Evolutionary conservation across 2,329 filamentous ascomycete genomes (phyloP), one percentile per base, ranked within the genome.

Genomic region (Rhynchosporium graminicola): DNA sequence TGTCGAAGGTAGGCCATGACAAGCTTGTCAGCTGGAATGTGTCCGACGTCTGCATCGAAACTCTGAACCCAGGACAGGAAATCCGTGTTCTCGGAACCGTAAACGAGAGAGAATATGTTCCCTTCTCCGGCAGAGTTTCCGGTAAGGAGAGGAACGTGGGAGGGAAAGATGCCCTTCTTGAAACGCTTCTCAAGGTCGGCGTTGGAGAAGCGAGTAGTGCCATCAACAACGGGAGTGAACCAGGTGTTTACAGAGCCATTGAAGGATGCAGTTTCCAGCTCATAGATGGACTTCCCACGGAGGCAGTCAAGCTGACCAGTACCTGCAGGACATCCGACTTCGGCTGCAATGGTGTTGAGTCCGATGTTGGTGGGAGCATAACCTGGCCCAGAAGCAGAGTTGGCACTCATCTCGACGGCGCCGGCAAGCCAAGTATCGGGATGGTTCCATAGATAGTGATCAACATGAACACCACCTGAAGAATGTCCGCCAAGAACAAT

Each of bases 401-500:
- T 78, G n/a, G 76, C 77, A 52, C 76, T 77, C 77, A 78, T 78
- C 69, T 78, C 69, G 0, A 77, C 72, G 6, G 76, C 76, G 2
- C 76, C 76, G 61, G 70, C 75, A 45, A 77, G 74, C 70, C 72
- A 77, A 10, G 74, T 70, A 15, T 76, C 59, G 8, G 76, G 76
- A 59, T 77, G 71, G 64, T 77, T 77, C 75, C 76, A 78, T 20
- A 78, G 74, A 60, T 78, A 78, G 66, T 78, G 76, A 36, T 78
- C 77, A 38, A 77, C 76, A 20, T 66, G 65, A 20, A 75, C 74
- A 26, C 47, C 73, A 15, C 65, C 63, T 8, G 63, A 63, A 9
- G 63, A 65, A 63, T 88, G 81, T 1, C 90, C 83, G 87, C 88
- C 72, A 20, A 73, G 61, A 1, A 71, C 72, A 38, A 74, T 74